Conservation (phyloP, 306 rosid species). For the Prunus padus region DNA sequence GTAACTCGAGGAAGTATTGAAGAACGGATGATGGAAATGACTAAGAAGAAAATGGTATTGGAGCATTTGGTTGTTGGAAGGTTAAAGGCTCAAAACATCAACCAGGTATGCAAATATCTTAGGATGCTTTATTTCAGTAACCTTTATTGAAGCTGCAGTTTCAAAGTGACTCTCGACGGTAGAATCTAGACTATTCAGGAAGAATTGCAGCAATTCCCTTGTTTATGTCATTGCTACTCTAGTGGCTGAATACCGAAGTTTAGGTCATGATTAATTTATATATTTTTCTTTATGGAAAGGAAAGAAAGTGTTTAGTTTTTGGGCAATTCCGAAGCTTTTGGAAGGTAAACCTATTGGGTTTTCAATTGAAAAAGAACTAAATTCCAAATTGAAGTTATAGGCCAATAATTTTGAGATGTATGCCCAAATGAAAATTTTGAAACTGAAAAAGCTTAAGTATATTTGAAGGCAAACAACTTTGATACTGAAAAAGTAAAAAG, state of each 20-base stretch:
- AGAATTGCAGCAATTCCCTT: conserved; percentile 2
- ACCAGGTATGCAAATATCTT: conserved; percentile 63
- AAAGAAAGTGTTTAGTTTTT: background rate
- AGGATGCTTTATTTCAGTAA: background rate
- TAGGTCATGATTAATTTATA: background rate
- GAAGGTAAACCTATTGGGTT: background rate
- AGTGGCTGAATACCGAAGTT: background rate
- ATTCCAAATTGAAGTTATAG: background rate
- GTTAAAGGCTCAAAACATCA: conserved; percentile 88
- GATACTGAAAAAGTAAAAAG: background rate
- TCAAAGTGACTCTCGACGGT: conserved; percentile 8
- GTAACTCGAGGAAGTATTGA: conserved; percentile 92
- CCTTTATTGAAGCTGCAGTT: background rate
- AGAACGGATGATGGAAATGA: conserved; percentile 99
- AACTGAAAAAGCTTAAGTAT: background rate
- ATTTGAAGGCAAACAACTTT: background rate
- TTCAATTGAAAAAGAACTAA: background rate
- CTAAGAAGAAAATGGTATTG: conserved; percentile 98
- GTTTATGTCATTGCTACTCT: background rate
- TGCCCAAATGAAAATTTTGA: background rate
- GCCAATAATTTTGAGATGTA: background rate
- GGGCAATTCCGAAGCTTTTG: background rate
- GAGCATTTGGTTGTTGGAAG: conserved; percentile 98
- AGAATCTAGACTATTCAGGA: conserved; percentile 21
- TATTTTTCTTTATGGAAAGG: background rate